These are phyloP conservation scores for Fusarium fracticaudum DNA, from an alignment of 2,329 filamentous ascomycete species.

Conservation along the genomic window DNA sequence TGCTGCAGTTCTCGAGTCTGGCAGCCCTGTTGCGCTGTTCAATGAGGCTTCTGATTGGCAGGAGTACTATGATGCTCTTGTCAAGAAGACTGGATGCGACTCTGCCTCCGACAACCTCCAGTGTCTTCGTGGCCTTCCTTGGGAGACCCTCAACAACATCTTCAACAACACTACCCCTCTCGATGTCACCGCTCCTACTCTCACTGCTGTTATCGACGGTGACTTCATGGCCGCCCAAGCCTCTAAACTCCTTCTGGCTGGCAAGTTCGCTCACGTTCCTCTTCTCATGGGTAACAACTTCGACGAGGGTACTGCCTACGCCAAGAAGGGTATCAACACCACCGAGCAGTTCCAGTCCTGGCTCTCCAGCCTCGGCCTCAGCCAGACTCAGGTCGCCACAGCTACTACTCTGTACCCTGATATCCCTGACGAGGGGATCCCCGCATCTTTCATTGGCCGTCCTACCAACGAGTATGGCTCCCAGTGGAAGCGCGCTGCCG, in stretches of 20 bases:
- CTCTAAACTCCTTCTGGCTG: slow-evolving; percentile 63
- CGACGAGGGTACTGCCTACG: slow-evolving; percentile 70
- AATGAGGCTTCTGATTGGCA: slow-evolving; percentile 37
- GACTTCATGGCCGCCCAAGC: slow-evolving; percentile 54
- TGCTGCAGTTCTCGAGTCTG: slow-evolving; percentile 61
- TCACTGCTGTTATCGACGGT: slow-evolving; percentile 46
- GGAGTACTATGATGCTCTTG: slow-evolving; percentile 45
- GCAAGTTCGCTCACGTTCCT: slow-evolving; percentile 71
- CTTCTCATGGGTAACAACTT: slow-evolving; percentile 70
- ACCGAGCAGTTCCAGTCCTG: slow-evolving; percentile 57
- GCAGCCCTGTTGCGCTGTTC: slow-evolving; percentile 48
- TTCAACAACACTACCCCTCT: slow-evolving; percentile 40
- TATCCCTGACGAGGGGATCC: slow-evolving; percentile 58
- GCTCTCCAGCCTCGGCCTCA: slow-evolving; percentile 31
- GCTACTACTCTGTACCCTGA: slow-evolving; percentile 60
- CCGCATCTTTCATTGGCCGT: slow-evolving; percentile 50
- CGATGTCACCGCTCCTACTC: slow-evolving; percentile 17
- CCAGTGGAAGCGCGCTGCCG: slow-evolving; percentile 64
- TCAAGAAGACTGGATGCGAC: slow-evolving; percentile 38
- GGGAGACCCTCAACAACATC: slow-evolving; percentile 44
- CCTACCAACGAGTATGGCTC: slow-evolving; percentile 49
- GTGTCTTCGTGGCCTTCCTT: slow-evolving; percentile 47
- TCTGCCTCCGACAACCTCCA: slow-evolving; percentile 36
- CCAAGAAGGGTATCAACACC: slow-evolving; percentile 62
- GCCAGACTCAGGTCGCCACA: slow-evolving; percentile 39